Evolutionary conservation across 371 early-diverging fungal genomes (phyloP).

Genomic region (Mucor velutinosus): DNA sequence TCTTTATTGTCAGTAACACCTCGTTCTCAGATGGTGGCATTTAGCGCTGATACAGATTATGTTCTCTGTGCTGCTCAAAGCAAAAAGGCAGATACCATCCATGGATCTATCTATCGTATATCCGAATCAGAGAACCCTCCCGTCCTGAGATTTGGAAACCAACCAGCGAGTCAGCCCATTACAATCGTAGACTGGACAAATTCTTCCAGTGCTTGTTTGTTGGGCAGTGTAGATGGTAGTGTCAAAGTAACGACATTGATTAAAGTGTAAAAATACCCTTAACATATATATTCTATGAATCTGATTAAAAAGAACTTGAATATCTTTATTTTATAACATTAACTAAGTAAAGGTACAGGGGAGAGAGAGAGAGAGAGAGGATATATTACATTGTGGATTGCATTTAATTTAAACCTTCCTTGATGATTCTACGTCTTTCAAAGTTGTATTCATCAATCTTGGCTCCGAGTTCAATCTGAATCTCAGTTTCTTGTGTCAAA

Average conservation of each 20-base stretch:
- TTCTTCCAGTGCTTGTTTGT: conserved; percentile 56
- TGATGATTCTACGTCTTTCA: conserved; percentile 26
- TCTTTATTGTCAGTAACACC: conserved; percentile 37
- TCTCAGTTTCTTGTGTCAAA: conserved; percentile 17
- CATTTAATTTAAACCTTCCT: background rate
- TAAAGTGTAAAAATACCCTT: conserved; percentile 38
- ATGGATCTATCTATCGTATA: conserved; percentile 34
- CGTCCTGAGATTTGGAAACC: conserved; percentile 43
- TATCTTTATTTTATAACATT: background rate
- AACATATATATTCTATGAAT: background rate
- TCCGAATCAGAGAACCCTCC: conserved; percentile 42
- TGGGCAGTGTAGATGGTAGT: conserved; percentile 59
- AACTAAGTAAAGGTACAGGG: background rate
- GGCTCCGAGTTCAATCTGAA: conserved; percentile 15
- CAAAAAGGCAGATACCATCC: background rate
- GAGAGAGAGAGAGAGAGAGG: background rate
- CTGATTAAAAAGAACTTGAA: background rate
- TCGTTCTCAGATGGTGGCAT: conserved; percentile 50
- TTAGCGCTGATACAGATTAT: conserved; percentile 52
- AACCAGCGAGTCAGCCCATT: conserved; percentile 40
- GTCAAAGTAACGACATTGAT: conserved; percentile 60
- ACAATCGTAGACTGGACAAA: conserved; percentile 63
- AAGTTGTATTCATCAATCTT: conserved; percentile 25
- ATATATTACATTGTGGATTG: background rate
- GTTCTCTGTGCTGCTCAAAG: conserved; percentile 35